These are phyloP conservation scores for Jasminum sambac DNA, from an alignment of 257 asterid genomes.

Conservation along the genomic window DNA sequence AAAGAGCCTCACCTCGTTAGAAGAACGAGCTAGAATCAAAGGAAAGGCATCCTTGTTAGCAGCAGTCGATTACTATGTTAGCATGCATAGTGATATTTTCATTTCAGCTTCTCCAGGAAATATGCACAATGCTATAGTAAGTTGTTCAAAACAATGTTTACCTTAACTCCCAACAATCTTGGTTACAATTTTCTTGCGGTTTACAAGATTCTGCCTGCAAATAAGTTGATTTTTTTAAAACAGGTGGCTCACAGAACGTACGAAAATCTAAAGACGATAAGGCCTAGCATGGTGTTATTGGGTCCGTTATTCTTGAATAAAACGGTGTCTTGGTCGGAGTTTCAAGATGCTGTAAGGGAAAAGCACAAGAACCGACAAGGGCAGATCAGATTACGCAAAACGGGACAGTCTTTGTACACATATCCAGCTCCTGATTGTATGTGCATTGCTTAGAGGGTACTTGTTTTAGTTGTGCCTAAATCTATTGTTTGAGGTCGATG, in stretches of 20 bases:
- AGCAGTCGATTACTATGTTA: conserved; percentile 91
- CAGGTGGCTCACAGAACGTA: conserved; percentile 88
- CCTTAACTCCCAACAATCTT: no score
- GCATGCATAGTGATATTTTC: conserved; percentile 94
- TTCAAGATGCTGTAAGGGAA: conserved; percentile 54
- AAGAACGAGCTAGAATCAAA: conserved; percentile 75
- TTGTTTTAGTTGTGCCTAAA: background rate
- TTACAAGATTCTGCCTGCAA: background rate
- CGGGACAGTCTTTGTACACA: conserved; percentile 74
- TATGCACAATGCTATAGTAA: conserved; percentile 98
- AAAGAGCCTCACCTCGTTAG: conserved; percentile 81
- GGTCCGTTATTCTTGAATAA: conserved; percentile 93
- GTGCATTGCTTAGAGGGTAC: conserved; percentile 54
- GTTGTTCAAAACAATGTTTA: background rate
- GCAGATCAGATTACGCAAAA: conserved; percentile 66
- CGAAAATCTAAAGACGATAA: conserved; percentile 67
- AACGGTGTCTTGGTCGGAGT: conserved; percentile 73
- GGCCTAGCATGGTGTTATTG: conserved; percentile 83
- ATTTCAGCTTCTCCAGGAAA: conserved; percentile 97
- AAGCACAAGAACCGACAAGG: conserved; percentile 90
- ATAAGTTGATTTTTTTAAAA: background rate
- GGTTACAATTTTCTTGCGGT: background rate
- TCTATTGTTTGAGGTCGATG: conserved; percentile 3
- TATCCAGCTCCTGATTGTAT: conserved; percentile 99
- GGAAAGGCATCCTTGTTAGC: conserved; percentile 95